A percentile compares a stretch with the other conserved stretches of the same genome.
phyloP scores from a whole-genome alignment of 148 eudicot species.

The Rhododendron ferrugineum region DNA sequence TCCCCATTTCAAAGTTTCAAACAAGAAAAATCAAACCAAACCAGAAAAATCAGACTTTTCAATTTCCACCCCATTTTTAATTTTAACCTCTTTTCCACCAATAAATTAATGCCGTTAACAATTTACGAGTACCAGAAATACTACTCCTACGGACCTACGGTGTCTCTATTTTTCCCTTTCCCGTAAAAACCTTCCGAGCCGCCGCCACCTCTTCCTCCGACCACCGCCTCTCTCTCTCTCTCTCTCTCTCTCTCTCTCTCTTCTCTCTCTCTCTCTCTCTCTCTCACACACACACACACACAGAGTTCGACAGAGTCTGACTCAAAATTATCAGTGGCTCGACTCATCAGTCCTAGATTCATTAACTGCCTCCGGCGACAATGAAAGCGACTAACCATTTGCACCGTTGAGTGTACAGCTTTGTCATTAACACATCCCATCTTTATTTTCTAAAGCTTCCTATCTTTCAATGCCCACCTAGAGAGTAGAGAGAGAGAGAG shows the following conservation, averaged over 20 bases:
- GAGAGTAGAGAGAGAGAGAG: not conserved
- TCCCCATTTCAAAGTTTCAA: not conserved
- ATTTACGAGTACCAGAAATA: not conserved
- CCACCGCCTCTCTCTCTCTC: not conserved
- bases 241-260: not conserved
- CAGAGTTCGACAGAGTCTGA: not conserved
- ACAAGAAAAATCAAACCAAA: not conserved
- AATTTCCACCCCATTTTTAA: not conserved
- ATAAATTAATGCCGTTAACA: not conserved
- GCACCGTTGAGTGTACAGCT: constrained; percentile 4
- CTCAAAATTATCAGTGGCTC: not conserved
- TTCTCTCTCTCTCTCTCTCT: not conserved
- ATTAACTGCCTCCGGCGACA: constrained; percentile 5
- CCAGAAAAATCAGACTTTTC: not conserved
- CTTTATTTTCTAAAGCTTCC: not conserved
- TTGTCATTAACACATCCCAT: not conserved
- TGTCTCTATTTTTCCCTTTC: not conserved
- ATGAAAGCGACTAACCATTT: not conserved
- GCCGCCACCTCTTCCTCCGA: not conserved
- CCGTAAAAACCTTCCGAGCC: not conserved
- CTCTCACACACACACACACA: too few species aligned
- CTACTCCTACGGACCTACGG: too few species aligned
- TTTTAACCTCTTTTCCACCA: not conserved
- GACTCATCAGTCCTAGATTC: not conserved
- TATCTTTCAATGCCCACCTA: not conserved